These are phyloP conservation scores for Chlamydomonas sp. DNA, from an alignment of 139 green algal species.

Conservation along the genomic window DNA sequence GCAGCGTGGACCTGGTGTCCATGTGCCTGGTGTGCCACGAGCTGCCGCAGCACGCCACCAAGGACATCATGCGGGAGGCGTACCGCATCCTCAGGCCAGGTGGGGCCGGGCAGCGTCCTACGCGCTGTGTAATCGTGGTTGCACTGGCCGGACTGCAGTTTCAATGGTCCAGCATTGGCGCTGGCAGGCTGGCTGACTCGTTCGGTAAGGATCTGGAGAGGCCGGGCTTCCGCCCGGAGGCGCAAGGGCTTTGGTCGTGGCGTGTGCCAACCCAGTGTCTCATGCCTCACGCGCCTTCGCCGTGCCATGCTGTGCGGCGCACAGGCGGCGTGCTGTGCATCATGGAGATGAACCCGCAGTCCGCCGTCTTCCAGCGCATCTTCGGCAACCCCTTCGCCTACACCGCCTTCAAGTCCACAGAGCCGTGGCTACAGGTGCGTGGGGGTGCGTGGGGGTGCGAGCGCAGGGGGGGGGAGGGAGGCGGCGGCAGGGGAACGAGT, in stretches of 20 bases:
- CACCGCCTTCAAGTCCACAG: slow-evolving; percentile 82
- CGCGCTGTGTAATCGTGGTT: too few species aligned
- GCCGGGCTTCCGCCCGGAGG: too few species aligned
- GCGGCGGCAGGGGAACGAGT: background rate
- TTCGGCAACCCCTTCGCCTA: slow-evolving; percentile 80
- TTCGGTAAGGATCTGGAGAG: too few species aligned
- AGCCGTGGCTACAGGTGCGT: slow-evolving; percentile 72
- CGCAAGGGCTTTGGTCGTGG: too few species aligned
- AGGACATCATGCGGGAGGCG: slow-evolving; percentile 73
- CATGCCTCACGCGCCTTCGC: too few species aligned
- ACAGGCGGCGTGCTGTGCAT: slow-evolving; percentile 33
- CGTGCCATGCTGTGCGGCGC: too few species aligned
- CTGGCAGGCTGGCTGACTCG: too few species aligned
- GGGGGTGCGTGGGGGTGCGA: slow-evolving; percentile 58
- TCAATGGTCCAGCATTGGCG: too few species aligned
- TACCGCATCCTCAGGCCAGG: slow-evolving; percentile 69
- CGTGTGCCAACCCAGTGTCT: too few species aligned
- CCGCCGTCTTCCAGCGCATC: slow-evolving; percentile 66
- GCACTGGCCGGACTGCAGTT: too few species aligned
- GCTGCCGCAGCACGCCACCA: slow-evolving; percentile 67
- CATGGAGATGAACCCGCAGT: slow-evolving; percentile 84
- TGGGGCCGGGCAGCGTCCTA: slow-evolving; percentile 3
- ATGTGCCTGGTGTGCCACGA: slow-evolving; percentile 85
- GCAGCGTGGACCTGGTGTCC: slow-evolving; percentile 74
- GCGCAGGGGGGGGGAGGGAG: background rate